Base-by-base conservation (phyloP, 2,329 filamentous ascomycete genomes). In the Ophiobolus disseminans region DNA sequence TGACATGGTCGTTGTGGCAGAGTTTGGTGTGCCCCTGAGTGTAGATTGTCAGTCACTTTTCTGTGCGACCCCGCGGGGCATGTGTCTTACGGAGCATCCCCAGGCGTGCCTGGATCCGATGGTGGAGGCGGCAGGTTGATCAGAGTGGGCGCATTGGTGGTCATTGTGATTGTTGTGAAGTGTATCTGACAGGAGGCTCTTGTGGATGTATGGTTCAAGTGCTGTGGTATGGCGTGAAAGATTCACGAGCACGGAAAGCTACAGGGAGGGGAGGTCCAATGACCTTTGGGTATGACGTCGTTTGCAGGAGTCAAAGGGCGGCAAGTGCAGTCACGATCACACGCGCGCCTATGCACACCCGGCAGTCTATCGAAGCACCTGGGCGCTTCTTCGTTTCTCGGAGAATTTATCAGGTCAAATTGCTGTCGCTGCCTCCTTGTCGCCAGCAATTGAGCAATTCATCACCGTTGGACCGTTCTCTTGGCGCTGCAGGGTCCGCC, bases 1-100 rank as follows among this genome's bases (percentile, higher is more conserved):
- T 20, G 91, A 96, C 66, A 97, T 87, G 41, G 91, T 95, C 10
- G 92, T 97, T 3, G 90, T 95, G 31, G 89, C 88, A 60, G 91
- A 96, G 58, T 94, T 97, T 3, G 93, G 93, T 2, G 93, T 97
- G 66, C 93, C 92, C 57, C 91, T 96, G 53, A 34, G 39, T 7
- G 21, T 28, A 25, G 45, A 28, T 41, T 26, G 46, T 67, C 48
- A 65, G 59, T 54, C 46, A 40, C 35, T 31, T 22, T 22, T 50
- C n/a, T 45, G 20, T 25, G 43, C 35, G 28, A 49, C 45, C 53
- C 46, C 45, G 42, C 44, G 38, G 38, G 26, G 48, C 38, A 40
- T 45, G 13, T 57, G 50, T 45, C 89, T 78, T 82, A 96, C 90
- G 92, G 92, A 76, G 90, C 87, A 66, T 97, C 92, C 44, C 88